phyloP scores from a whole-genome alignment of 805 yeast genomes.

The Cyberlindnera maritima region DNA sequence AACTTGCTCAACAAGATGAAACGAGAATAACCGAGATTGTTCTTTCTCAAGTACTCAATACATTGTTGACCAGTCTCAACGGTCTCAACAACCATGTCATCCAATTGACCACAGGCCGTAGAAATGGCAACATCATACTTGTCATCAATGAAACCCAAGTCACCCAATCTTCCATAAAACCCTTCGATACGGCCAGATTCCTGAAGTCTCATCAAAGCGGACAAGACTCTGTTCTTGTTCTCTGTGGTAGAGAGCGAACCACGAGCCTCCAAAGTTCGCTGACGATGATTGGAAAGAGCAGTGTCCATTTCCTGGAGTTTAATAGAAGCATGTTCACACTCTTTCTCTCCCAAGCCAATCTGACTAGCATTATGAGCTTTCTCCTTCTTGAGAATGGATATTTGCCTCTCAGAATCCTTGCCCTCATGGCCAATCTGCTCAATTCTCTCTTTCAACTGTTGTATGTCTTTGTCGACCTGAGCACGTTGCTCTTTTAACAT shows the following conservation, averaged over 20 bases:
- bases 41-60: conserved; percentile 78
- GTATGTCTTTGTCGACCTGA: conserved; percentile 43
- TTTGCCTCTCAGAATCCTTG: conserved; percentile 45
- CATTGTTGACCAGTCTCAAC: conserved; percentile 71
- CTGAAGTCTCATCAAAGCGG: conserved; percentile 65
- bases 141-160: conserved; percentile 86
- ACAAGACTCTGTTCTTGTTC: conserved; percentile 70
- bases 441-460: conserved; percentile 42
- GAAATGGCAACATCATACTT: conserved; percentile 91
- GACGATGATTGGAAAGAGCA: conserved; percentile 52
- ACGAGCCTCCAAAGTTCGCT: conserved; percentile 64
- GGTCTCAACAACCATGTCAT: conserved; percentile 88
- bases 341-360: conserved; percentile 54
- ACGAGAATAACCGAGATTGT: conserved; percentile 83
- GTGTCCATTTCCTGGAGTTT: conserved; percentile 53
- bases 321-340: conserved; percentile 46
- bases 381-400: conserved; percentile 46
- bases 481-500: conserved; percentile 48
- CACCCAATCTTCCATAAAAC: conserved; percentile 88
- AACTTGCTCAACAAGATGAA: conserved; percentile 79
- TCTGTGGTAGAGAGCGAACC: conserved; percentile 54
- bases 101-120: conserved; percentile 88
- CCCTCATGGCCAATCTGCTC: conserved; percentile 46
- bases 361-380: conserved; percentile 49
- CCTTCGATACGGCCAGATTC: conserved; percentile 83